Evolutionary conservation across 2,329 filamentous ascomycete genomes (phyloP).

Genomic region (Monosporascus cannonballus): DNA sequence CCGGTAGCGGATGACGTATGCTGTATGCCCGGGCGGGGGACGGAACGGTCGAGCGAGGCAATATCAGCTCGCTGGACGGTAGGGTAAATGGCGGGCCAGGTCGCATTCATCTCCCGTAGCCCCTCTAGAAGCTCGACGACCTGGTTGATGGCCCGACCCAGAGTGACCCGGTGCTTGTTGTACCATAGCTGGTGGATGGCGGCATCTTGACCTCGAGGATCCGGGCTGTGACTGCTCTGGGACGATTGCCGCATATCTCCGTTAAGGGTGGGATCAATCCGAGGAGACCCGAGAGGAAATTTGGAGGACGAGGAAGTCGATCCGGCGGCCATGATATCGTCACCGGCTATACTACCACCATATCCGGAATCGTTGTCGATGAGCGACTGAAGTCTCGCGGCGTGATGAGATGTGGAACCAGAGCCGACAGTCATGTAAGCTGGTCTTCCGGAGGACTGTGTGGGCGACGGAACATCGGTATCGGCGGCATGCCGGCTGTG

Average conservation of each 20-base stretch:
- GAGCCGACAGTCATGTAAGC: conserved; percentile 85
- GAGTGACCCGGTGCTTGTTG: conserved; percentile 81
- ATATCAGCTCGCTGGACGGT: conserved; percentile 62
- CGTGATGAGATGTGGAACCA: conserved; percentile 75
- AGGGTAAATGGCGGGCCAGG: conserved; percentile 94
- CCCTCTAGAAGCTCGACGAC: conserved; percentile 78
- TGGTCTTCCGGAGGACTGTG: conserved; percentile 35
- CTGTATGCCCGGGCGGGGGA: conserved; percentile 54
- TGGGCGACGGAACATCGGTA: conserved; percentile 16
- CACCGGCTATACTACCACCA: conserved; percentile 69
- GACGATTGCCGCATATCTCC: conserved; percentile 38
- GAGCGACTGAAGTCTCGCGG: conserved; percentile 71
- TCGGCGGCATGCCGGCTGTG: conserved; percentile 15
- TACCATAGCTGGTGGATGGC: conserved; percentile 92
- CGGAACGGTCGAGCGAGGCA: conserved; percentile 34
- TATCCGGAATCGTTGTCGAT: conserved; percentile 90
- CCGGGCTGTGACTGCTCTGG: conserved; percentile 37
- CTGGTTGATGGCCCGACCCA: conserved; percentile 81
- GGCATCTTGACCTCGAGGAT: conserved; percentile 64
- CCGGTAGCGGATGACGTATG: conserved; percentile 58
- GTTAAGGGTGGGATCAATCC: conserved; percentile 38
- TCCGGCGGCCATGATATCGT: conserved; percentile 35
- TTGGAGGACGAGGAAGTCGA: conserved; percentile 18
- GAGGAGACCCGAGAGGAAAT: conserved; percentile 25
- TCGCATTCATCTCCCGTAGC: conserved; percentile 81